Percentiles rank a stretch among this genome's conserved stretches.
Evolutionary conservation across 2,329 filamentous ascomycete species (phyloP).

Genomic region (Pyrenophora tritici-repentis): DNA sequence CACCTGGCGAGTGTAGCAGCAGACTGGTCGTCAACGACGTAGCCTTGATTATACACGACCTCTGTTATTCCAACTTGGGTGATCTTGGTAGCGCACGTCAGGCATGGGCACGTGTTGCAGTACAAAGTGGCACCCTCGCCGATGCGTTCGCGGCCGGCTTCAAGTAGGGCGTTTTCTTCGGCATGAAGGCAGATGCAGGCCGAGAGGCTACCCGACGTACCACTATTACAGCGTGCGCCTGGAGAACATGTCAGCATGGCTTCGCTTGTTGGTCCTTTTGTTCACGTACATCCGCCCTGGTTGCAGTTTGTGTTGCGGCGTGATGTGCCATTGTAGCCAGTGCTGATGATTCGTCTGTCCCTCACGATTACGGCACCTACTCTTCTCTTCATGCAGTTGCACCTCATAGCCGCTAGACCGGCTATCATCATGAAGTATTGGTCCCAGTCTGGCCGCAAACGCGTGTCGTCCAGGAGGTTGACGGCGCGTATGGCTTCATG

Average conservation of each 20-base stretch:
- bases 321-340: slow-evolving; percentile 98
- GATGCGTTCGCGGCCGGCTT: slow-evolving; percentile 90
- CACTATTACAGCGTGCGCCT: slow-evolving; percentile 78
- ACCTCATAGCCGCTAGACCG: slow-evolving; percentile 83
- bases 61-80: slow-evolving; percentile 94
- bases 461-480: slow-evolving; percentile 75
- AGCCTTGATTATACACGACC: slow-evolving; percentile 91
- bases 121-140: slow-evolving; percentile 82
- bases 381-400: slow-evolving; percentile 97
- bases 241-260: slow-evolving; percentile 2
- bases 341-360: slow-evolving; percentile 85
- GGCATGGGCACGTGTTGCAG: slow-evolving; percentile 93
- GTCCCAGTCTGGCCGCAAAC: slow-evolving; percentile 90
- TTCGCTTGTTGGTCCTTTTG: neutral
- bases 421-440: slow-evolving; percentile 98
- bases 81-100: slow-evolving; percentile 99
- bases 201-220: slow-evolving; percentile 68
- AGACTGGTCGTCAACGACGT: slow-evolving; percentile 86
- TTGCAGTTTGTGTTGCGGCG: slow-evolving; percentile 86
- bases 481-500: slow-evolving; percentile 73
- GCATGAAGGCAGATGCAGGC: slow-evolving; percentile 97
- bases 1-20: slow-evolving; percentile 82
- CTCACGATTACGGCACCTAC: slow-evolving; percentile 93
- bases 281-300: slow-evolving; percentile 76
- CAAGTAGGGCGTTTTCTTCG: slow-evolving; percentile 94